phyloP scores from a whole-genome alignment of 192 early-diverging fungal genomes.

The Podila epigama region DNA sequence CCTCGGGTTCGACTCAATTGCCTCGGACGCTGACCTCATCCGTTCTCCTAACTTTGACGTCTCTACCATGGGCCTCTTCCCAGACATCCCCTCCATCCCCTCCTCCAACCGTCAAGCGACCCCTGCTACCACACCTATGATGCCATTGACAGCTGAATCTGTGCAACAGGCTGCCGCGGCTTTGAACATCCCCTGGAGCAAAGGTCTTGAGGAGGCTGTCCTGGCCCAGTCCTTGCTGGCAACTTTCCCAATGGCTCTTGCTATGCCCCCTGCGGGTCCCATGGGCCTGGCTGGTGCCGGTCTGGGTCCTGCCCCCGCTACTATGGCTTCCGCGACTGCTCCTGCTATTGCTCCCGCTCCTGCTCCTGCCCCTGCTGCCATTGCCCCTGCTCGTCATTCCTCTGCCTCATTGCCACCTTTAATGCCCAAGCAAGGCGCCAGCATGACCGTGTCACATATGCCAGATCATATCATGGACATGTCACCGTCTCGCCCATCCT shows the following conservation, averaged over 20 bases:
- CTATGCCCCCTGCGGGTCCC: neutral
- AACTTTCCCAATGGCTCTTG: slow-evolving; percentile 20
- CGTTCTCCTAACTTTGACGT: slow-evolving; percentile 15
- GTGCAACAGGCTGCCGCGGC: slow-evolving; percentile 41
- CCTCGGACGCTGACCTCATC: slow-evolving; percentile 31
- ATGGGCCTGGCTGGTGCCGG: too few relatives aligned
- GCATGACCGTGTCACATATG: slow-evolving; percentile 34
- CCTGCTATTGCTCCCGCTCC: neutral
- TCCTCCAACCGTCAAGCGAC: neutral
- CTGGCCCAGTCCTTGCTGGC: slow-evolving; percentile 36
- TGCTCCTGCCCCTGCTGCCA: neutral
- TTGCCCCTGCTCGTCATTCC: neutral
- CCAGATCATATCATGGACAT: slow-evolving; percentile 32
- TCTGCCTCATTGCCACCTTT: slow-evolving; percentile 6
- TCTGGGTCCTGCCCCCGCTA: neutral
- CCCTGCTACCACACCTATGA: neutral
- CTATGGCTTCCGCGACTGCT: neutral
- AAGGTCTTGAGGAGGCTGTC: slow-evolving; percentile 33
- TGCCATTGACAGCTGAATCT: slow-evolving; percentile 36
- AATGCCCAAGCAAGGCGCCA: slow-evolving; percentile 32
- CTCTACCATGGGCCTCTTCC: slow-evolving; percentile 11
- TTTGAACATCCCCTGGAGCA: slow-evolving; percentile 46
- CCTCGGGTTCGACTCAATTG: slow-evolving; percentile 30
- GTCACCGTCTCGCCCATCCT: slow-evolving; percentile 16
- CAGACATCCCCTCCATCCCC: slow-evolving; percentile 1